Evolutionary conservation across 2,329 filamentous ascomycete genomes (phyloP).

Genomic region (Fusarium kyushuense): DNA sequence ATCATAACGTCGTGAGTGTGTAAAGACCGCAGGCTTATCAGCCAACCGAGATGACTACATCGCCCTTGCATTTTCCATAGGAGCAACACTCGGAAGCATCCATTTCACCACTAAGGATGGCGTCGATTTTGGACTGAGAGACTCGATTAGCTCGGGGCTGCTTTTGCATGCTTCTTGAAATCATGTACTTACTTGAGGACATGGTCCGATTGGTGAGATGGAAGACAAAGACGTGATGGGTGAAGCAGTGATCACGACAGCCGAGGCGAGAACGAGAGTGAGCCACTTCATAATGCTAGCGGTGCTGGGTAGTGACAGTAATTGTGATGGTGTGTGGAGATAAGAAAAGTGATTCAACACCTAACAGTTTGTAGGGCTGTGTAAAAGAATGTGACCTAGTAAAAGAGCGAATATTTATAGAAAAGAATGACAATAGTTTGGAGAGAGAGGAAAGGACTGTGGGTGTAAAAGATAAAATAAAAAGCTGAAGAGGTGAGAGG

Average conservation of each 20-base stretch:
- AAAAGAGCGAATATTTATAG: conserved; percentile 9
- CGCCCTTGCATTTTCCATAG: conserved; percentile 65
- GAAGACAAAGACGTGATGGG: conserved; percentile 44
- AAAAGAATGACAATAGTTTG: conserved; percentile 13
- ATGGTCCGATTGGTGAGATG: conserved; percentile 52
- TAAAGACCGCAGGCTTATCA: conserved; percentile 38
- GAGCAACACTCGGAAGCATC: conserved; percentile 65
- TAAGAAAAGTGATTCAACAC: background rate
- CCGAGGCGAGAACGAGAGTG: conserved; percentile 36
- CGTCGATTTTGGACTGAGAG: conserved; percentile 52
- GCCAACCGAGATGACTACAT: conserved; percentile 62
- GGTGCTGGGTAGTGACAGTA: background rate
- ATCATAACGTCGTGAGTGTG: conserved; percentile 41
- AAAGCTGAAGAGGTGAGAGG: background rate
- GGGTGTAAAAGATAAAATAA: too few relatives aligned
- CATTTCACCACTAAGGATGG: conserved; percentile 62
- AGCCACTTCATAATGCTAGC: conserved; percentile 41
- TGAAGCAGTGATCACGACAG: conserved; percentile 21
- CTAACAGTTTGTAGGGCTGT: background rate
- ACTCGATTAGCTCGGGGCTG: conserved; percentile 11
- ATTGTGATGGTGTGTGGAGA: background rate
- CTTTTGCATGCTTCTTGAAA: background rate
- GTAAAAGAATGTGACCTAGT: background rate
- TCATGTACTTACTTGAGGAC: conserved; percentile 48
- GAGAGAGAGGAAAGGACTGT: too few relatives aligned